Conservation (phyloP, 106 monocot genomes). For the Apostasia shenzhenica region DNA sequence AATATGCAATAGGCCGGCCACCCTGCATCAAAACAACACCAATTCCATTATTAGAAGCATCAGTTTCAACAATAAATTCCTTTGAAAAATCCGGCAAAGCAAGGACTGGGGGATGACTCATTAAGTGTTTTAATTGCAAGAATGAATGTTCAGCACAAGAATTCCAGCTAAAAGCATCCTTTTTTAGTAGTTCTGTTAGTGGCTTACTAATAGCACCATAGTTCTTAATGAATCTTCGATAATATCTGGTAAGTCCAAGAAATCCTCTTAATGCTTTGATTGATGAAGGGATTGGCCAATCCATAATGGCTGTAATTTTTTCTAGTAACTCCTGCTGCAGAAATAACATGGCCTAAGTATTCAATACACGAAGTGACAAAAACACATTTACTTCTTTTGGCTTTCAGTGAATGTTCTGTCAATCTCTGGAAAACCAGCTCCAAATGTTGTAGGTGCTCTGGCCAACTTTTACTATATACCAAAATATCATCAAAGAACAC, state of each 20-base stretch:
- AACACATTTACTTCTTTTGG: background rate
- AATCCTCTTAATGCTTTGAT: background rate
- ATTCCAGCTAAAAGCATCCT: background rate
- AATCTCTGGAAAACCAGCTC: background rate
- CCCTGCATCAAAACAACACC: too few relatives aligned
- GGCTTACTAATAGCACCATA: background rate
- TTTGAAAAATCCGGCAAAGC: too few relatives aligned
- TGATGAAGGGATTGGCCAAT: background rate
- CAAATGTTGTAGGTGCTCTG: background rate
- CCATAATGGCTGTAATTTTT: background rate
- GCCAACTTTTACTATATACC: background rate
- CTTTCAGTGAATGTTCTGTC: background rate
- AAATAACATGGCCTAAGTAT: slow-evolving; percentile 3
- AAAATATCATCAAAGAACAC: slow-evolving; percentile 6
- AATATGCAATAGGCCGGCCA: too few relatives aligned
- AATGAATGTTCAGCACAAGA: too few relatives aligned
- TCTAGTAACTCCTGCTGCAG: background rate
- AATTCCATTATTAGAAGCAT: too few relatives aligned
- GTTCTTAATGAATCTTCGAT: background rate
- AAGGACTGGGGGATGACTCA: too few relatives aligned
- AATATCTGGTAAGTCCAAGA: background rate
- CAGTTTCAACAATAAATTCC: too few relatives aligned
- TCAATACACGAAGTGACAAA: background rate
- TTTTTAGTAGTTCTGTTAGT: background rate
- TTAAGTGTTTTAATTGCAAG: too few relatives aligned